Evolutionary conservation across 2,329 filamentous ascomycete species (phyloP).

Genomic region (Berkeleyomyces rouxiae): DNA sequence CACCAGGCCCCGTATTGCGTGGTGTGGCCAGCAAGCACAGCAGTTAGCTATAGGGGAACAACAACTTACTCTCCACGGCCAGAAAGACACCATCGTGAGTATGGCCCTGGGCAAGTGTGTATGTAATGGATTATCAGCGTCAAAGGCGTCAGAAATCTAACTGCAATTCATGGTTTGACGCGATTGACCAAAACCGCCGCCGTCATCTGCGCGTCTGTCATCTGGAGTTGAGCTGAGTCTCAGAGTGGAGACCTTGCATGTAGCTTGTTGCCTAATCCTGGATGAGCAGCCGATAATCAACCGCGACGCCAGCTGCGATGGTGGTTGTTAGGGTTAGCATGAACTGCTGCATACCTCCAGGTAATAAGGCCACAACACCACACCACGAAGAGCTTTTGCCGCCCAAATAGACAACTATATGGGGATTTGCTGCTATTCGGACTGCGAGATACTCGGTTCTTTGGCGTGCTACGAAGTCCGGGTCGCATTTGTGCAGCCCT

Average conservation of each 20-base stretch:
- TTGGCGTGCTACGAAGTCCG: no score
- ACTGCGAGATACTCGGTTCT: no score
- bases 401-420: no score
- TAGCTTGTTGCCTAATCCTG: background rate
- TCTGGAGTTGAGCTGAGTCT: background rate
- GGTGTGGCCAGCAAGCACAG: background rate
- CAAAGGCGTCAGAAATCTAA: background rate
- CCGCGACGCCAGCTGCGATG: background rate
- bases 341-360: background rate
- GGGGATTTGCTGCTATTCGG: no score
- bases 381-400: no score
- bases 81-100: conserved; percentile 57
- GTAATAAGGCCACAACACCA: background rate
- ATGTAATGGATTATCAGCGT: background rate
- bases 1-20: no score
- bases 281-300: background rate
- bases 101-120: background rate
- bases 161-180: background rate
- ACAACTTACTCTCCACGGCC: conserved; percentile 60
- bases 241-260: background rate
- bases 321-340: no score
- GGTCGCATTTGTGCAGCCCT: no score
- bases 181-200: background rate
- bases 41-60: background rate
- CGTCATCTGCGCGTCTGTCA: no score